phyloP scores from a whole-genome alignment of 441 rosid species.

The Arabidopsis lyrata region DNA sequence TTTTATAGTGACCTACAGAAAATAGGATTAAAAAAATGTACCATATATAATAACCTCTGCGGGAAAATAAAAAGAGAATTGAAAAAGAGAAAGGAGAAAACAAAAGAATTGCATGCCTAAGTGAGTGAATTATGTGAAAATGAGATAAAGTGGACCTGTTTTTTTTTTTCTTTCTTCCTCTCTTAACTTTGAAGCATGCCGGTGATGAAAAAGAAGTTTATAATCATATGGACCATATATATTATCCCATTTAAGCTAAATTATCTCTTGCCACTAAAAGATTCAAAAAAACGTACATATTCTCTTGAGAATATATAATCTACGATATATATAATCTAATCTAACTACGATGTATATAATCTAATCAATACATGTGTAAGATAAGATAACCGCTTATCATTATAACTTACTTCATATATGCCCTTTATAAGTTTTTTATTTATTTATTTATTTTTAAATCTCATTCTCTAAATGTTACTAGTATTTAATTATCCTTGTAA shows the following conservation, averaged over 20 bases:
- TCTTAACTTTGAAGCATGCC: constrained; percentile 53
- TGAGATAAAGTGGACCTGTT: constrained; percentile 44
- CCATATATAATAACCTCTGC: not conserved
- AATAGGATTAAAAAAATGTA: constrained; percentile 10
- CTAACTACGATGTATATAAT: constrained; percentile 5
- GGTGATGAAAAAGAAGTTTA: constrained; percentile 45
- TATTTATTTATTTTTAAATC: not conserved
- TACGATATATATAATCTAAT: too few relatives aligned
- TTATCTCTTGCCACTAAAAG: constrained; percentile 12
- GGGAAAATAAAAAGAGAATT: not conserved
- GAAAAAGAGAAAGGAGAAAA: constrained; percentile 38
- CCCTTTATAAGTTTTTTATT: not conserved
- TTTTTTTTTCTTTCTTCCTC: constrained; percentile 31
- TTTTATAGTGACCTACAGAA: not conserved
- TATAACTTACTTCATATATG: not conserved
- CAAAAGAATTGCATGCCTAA: constrained; percentile 50
- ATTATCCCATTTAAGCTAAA: constrained; percentile 12
- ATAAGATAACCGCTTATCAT: not conserved
- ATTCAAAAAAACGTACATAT: constrained; percentile 8
- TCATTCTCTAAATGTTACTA: not conserved
- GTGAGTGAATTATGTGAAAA: constrained; percentile 48
- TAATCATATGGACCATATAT: constrained; percentile 41
- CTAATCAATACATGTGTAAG: not conserved
- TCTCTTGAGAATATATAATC: too few relatives aligned
- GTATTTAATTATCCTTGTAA: not conserved